phyloP scores from a whole-genome alignment of 371 early-diverging fungal genomes.

The Apophysomyces sp. region DNA sequence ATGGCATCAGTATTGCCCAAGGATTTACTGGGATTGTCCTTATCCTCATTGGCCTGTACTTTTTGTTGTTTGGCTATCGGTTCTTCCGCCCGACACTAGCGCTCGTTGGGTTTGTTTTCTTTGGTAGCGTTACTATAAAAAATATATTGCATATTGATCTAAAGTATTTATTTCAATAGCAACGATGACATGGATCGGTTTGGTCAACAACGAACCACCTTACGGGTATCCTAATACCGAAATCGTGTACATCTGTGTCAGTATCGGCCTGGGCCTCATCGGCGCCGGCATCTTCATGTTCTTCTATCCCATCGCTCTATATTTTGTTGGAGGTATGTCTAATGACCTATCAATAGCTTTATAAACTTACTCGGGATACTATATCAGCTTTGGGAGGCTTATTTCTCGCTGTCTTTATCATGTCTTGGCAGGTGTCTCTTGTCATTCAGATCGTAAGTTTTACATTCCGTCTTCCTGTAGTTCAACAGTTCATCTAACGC shows the following conservation, averaged over 20 bases:
- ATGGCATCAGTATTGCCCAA: slow-evolving; percentile 38
- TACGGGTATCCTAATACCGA: slow-evolving; percentile 38
- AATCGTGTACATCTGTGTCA: slow-evolving; percentile 43
- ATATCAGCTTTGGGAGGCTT: slow-evolving; percentile 33
- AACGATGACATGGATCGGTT: slow-evolving; percentile 48
- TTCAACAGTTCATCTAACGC: neutral
- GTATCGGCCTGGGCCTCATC: slow-evolving; percentile 39
- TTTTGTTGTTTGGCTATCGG: slow-evolving; percentile 40
- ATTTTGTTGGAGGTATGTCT: slow-evolving; percentile 40
- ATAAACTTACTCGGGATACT: neutral
- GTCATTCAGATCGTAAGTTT: slow-evolving; percentile 47
- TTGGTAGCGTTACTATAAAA: slow-evolving; percentile 41
- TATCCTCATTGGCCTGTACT: slow-evolving; percentile 38
- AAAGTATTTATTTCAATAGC: slow-evolving; percentile 19
- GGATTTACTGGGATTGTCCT: slow-evolving; percentile 42
- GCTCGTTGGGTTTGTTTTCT: slow-evolving; percentile 48
- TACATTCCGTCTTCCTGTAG: neutral
- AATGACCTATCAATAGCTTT: no score
- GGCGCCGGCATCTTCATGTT: slow-evolving; percentile 35
- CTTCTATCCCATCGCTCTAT: slow-evolving; percentile 34
- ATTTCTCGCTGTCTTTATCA: slow-evolving; percentile 45
- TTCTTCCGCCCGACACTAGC: slow-evolving; percentile 43
- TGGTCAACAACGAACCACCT: slow-evolving; percentile 48
- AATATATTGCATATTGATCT: no score
- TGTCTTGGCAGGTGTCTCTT: slow-evolving; percentile 47